phyloP scores from a whole-genome alignment of 2,329 filamentous ascomycete genomes.

The Clarireedia hainanense region DNA sequence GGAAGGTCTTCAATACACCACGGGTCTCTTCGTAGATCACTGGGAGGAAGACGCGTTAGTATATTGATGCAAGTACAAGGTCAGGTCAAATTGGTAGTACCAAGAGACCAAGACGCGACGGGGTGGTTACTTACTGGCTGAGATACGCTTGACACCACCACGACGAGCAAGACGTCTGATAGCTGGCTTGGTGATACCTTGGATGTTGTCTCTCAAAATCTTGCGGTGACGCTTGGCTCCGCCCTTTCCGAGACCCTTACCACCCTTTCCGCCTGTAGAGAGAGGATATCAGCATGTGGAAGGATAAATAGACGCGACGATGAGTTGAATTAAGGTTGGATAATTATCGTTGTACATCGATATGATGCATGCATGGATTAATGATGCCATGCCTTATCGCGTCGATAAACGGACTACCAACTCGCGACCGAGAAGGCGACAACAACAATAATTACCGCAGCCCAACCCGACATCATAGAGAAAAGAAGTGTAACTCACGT shows the following conservation, averaged over 20 bases:
- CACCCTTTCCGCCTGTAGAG: conserved; percentile 46
- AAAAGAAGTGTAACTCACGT: conserved; percentile 41
- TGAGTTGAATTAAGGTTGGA: not conserved
- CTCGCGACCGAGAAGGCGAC: conserved; percentile 5
- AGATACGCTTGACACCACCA: conserved; percentile 99
- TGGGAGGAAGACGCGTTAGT: conserved; percentile 20
- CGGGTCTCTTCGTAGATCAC: conserved; percentile 81
- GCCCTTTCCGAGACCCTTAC: conserved; percentile 96
- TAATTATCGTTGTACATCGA: conserved; percentile 1
- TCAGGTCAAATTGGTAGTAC: conserved; percentile 52
- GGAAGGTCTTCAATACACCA: conserved; percentile 77
- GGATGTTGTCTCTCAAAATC: conserved; percentile 99
- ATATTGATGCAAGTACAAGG: not conserved
- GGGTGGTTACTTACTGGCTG: conserved; percentile 58
- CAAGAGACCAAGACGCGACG: conserved; percentile 23
- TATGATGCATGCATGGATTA: not conserved
- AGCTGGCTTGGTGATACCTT: conserved; percentile 97
- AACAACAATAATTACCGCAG: conserved; percentile 67
- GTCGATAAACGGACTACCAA: not conserved
- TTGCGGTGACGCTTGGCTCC: conserved; percentile 98
- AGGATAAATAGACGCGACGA: not conserved
- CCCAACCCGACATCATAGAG: conserved; percentile 36
- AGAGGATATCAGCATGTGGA: conserved; percentile 16
- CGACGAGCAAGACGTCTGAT: conserved; percentile 97
- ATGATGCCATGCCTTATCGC: conserved; percentile 5